These are phyloP conservation scores for Rhodosporidiobolus odoratus DNA, from an alignment of 768 basidiomycete genomes.

Conservation along the genomic window DNA sequence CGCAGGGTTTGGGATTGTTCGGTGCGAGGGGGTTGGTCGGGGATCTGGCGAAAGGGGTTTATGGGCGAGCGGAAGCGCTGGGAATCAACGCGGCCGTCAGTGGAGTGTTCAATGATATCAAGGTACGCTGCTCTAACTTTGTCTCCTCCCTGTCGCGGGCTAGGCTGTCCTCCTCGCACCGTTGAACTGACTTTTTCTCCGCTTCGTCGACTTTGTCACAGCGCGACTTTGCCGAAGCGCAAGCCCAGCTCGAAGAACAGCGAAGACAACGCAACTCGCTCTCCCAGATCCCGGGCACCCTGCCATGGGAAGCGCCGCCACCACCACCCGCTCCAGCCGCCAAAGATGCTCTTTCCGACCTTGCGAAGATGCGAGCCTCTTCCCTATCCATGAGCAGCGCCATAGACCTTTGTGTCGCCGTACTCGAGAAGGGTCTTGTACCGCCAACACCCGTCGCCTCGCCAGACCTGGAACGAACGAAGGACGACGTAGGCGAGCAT, in stretches of 20 bases:
- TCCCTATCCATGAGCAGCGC: constrained; percentile 22
- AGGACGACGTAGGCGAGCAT: neutral
- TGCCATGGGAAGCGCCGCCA: constrained; percentile 29
- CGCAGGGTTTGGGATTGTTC: constrained; percentile 7
- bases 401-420: constrained; percentile 29
- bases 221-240: constrained; percentile 24
- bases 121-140: constrained; percentile 5
- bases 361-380: constrained; percentile 17
- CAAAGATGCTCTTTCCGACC: constrained; percentile 24
- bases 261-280: neutral
- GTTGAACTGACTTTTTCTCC: too few species aligned
- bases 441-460: neutral
- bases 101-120: constrained; percentile 36
- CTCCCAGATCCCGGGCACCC: constrained; percentile 32
- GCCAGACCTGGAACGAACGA: too few species aligned
- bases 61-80: constrained; percentile 38
- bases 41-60: constrained; percentile 39
- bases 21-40: constrained; percentile 16
- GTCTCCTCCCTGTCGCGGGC: too few species aligned
- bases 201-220: neutral
- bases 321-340: neutral
- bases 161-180: neutral
- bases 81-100: constrained; percentile 42
- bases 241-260: constrained; percentile 31
- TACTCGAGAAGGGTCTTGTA: constrained; percentile 14